Base-by-base conservation (phyloP, 2,329 filamentous ascomycete species). In the Helminthosporium solani region DNA sequence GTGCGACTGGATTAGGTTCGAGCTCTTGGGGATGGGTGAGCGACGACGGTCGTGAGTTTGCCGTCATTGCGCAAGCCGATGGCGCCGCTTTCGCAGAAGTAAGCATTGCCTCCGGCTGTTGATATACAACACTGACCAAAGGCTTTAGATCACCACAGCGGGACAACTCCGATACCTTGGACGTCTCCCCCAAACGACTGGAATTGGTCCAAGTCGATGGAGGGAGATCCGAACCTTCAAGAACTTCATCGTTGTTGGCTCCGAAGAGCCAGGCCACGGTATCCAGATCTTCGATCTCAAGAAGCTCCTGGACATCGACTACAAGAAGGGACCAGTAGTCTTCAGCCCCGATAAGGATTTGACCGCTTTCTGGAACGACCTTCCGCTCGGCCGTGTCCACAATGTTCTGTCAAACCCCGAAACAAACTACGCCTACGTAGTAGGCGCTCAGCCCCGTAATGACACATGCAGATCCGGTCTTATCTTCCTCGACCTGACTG, bases 221-320 rank as follows among this genome's bases (percentile, higher is more conserved):
- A 71, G 77, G 40, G 78, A 81, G 59, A 80, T 81, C 44, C 67
- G 72, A 21, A 65, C 67, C 2, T 66, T 68, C 50, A 72, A 72
- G 56, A 70, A 64, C 54, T 80, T 70, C 43, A 72, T 75, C 25
- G 67, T 73, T 27, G 77, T 66, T 15, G 57, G 65, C 38, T 57
- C 57, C 33, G 59, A 68, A 54, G 73, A 63, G 75, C 82, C 67
- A 72, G 77, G 42, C 68, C 78, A 80, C 52, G 70, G 72, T 30
- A 63, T 85, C 35, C 82, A 84, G 64, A 73, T 81, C 62, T 82
- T 83, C 53, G 78, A 82, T 62, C 72, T 81, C 72, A 73, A 68
- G 49, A 80, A 71, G 60, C 57, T 70, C 7, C 41, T 68, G 16
- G 44, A 46, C 15, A 56, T 70, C n/a, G 60, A 65, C 47, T 57